These are phyloP conservation scores for Prunus yedoensis DNA, from an alignment of 331 rosid species.

Conservation along the genomic window DNA sequence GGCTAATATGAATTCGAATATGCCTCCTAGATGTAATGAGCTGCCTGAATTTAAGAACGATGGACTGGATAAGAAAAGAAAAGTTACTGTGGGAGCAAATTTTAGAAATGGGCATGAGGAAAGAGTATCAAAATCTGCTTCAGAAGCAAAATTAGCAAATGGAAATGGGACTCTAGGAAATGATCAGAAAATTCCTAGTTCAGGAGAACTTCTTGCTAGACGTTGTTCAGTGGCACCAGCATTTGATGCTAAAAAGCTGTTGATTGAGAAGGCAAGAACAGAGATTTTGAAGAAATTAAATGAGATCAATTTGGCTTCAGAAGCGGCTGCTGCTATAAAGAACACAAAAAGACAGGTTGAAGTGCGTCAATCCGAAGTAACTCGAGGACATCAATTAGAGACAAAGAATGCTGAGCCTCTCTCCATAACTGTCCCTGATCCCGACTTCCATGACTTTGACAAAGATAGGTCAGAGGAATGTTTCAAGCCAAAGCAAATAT, in stretches of 20 bases:
- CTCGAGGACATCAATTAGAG: constrained; percentile 44
- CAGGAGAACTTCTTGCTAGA: constrained; percentile 53
- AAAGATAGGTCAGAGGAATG: constrained; percentile 91
- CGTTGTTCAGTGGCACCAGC: constrained; percentile 71
- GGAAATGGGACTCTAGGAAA: constrained; percentile 55
- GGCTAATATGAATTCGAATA: constrained; percentile 43
- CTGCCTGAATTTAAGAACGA: constrained; percentile 42
- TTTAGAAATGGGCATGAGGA: constrained; percentile 57
- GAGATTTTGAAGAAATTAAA: constrained; percentile 77
- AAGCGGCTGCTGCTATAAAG: constrained; percentile 34
- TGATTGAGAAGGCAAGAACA: constrained; percentile 82
- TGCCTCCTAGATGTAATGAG: constrained; percentile 37
- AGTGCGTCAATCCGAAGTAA: constrained; percentile 39
- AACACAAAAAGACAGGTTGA: constrained; percentile 38
- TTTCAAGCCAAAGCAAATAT: constrained; percentile 94
- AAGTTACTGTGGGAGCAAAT: constrained; percentile 49
- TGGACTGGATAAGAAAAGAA: constrained; percentile 69
- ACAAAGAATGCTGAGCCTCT: constrained; percentile 46
- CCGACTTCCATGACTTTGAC: constrained; percentile 97
- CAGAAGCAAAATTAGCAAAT: constrained; percentile 53
- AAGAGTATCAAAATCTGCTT: constrained; percentile 42
- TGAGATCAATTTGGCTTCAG: constrained; percentile 63
- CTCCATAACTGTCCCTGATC: constrained; percentile 79
- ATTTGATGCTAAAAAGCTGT: constrained; percentile 73
- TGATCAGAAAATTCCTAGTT: constrained; percentile 41